These are phyloP conservation scores for Trypanosoma rangeli DNA, from an alignment of 208 protist genomes.

Conservation along the genomic window DNA sequence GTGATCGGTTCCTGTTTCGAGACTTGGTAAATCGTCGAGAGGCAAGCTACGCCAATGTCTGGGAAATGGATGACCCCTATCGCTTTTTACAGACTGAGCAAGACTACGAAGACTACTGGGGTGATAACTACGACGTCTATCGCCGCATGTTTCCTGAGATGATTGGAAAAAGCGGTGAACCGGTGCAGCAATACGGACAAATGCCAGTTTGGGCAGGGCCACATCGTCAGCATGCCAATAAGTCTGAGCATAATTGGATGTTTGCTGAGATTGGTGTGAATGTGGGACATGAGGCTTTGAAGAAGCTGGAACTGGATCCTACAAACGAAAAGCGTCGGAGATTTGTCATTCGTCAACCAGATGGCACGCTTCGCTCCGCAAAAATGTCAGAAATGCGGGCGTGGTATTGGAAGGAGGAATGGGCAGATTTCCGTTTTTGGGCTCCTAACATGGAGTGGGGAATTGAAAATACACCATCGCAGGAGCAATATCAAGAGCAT, in stretches of 20 bases:
- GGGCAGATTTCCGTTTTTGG: conserved; percentile 94
- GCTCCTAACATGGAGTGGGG: conserved; percentile 94
- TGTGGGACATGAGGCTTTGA: conserved; percentile 90
- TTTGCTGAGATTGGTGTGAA: conserved; percentile 95
- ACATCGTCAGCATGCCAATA: conserved; percentile 90
- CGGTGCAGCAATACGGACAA: conserved; percentile 93
- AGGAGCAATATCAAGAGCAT: conserved; percentile 93
- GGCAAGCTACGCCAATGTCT: conserved; percentile 93
- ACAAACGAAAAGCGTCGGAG: conserved; percentile 93
- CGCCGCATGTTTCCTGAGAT: conserved; percentile 94
- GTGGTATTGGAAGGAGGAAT: conserved; percentile 96
- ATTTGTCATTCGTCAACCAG: conserved; percentile 92
- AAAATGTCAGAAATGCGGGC: conserved; percentile 96
- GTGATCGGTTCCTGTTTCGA: conserved; percentile 92
- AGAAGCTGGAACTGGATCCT: conserved; percentile 92
- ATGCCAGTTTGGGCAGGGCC: conserved; percentile 91
- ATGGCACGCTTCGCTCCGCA: conserved; percentile 91
- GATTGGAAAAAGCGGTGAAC: conserved; percentile 90
- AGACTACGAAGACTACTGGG: conserved; percentile 94
- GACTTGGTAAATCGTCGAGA: conserved; percentile 92
- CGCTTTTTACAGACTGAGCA: conserved; percentile 93
- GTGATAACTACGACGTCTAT: conserved; percentile 95
- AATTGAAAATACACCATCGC: conserved; percentile 88
- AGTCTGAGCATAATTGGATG: conserved; percentile 94
- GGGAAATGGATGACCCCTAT: conserved; percentile 95